Conservation (phyloP, 371 early-diverging fungal genomes). For the Chytridium lagenaria region DNA sequence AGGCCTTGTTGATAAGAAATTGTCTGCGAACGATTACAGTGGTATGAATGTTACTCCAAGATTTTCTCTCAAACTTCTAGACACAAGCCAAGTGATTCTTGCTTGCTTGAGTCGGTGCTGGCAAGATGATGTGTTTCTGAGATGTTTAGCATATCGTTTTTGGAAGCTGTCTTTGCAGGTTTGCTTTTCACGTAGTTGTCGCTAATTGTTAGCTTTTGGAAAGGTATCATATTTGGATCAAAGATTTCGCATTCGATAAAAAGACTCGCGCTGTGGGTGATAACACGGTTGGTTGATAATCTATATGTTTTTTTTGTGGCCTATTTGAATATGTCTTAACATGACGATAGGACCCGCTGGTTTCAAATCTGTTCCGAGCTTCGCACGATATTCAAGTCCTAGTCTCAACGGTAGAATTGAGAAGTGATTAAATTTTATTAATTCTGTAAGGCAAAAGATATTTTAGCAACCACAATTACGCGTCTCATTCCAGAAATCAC, state of each 20-base stretch:
- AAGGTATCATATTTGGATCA: neutral
- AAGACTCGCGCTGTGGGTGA: neutral
- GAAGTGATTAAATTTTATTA: too few relatives aligned
- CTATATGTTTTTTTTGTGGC: neutral
- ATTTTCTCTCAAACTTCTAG: neutral
- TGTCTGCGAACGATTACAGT: neutral
- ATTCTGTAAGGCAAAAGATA: neutral
- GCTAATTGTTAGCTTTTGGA: neutral
- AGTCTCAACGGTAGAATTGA: too few relatives aligned
- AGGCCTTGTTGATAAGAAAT: neutral
- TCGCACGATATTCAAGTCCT: neutral
- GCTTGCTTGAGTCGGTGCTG: slow-evolving; percentile 68
- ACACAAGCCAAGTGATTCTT: too few relatives aligned
- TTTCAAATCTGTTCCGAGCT: neutral
- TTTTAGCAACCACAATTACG: neutral
- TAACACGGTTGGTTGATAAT: neutral
- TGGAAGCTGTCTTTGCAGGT: slow-evolving; percentile 81
- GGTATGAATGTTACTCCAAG: neutral
- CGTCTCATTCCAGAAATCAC: neutral
- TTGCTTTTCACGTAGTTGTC: neutral
- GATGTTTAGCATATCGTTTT: slow-evolving; percentile 67
- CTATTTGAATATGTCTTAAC: too few relatives aligned
- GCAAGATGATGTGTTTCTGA: slow-evolving; percentile 70
- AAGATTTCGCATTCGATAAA: neutral
- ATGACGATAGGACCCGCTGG: too few relatives aligned